Percentiles rank a stretch among this genome's conserved stretches.
phyloP scores from a whole-genome alignment of 2,329 filamentous ascomycete species.

The Diaporthe vaccinii region DNA sequence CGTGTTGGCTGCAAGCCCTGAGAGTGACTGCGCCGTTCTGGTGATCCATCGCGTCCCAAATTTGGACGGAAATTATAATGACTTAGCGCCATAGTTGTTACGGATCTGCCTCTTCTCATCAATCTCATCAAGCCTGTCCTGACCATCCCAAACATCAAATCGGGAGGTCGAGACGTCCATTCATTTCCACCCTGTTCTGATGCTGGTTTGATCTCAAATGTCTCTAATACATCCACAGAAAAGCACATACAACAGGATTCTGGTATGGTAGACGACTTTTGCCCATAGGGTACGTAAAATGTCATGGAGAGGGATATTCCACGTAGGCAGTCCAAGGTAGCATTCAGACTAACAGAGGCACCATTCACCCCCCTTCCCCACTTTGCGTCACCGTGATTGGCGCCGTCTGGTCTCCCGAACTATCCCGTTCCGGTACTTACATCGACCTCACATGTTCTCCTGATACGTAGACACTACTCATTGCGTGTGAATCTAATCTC shows the following conservation, averaged over 20 bases:
- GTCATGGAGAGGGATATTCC: background rate
- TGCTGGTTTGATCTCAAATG: background rate
- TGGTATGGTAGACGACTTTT: background rate
- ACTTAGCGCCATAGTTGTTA: background rate
- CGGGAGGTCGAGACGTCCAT: background rate
- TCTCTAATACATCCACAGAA: background rate
- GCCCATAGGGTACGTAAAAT: too few species aligned
- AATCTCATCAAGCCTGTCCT: too few species aligned
- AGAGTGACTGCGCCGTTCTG: background rate
- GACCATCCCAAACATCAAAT: too few species aligned
- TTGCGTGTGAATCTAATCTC: background rate
- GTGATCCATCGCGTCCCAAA: background rate
- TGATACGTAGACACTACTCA: background rate
- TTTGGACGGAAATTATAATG: too few species aligned
- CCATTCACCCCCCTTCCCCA: background rate
- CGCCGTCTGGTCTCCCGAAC: slow-evolving; percentile 22
- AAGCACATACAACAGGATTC: background rate
- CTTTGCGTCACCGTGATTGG: slow-evolving; percentile 37
- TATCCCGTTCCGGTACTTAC: slow-evolving; percentile 16
- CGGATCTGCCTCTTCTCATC: too few species aligned
- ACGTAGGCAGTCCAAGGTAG: background rate
- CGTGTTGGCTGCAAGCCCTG: background rate
- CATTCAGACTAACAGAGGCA: slow-evolving; percentile 6
- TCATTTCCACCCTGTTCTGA: background rate
- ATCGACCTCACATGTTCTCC: background rate